Evolutionary conservation across 352 stramenopile genomes (phyloP).

Genomic region (Globisporangium perplexum): DNA sequence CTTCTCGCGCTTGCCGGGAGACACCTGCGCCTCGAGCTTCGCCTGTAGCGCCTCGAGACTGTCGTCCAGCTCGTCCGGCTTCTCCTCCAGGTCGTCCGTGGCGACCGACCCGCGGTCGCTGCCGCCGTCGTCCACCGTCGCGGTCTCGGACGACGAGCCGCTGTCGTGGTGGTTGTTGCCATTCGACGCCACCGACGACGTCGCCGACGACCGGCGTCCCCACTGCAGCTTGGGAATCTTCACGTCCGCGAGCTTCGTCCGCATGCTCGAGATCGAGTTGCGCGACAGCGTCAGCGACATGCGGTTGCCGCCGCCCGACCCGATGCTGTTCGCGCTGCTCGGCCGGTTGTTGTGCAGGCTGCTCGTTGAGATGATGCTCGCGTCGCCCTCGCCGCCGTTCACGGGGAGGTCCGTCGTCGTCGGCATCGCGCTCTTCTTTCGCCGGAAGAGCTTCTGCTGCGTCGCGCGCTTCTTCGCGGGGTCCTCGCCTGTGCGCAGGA

Average conservation of each 20-base stretch:
- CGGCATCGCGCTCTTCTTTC: conserved; percentile 66
- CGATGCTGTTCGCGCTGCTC: conserved; percentile 20
- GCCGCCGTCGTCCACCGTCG: conserved; percentile 51
- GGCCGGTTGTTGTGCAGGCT: conserved; percentile 16
- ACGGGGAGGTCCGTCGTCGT: conserved; percentile 65
- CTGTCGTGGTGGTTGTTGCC: conserved; percentile 46
- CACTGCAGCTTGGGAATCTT: conserved; percentile 64
- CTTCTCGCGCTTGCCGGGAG: conserved; percentile 25
- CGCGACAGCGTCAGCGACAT: conserved; percentile 43
- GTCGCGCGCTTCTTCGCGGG: conserved; percentile 47
- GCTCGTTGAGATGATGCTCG: conserved; percentile 65
- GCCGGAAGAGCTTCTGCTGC: conserved; percentile 25
- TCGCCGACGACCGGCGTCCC: conserved; percentile 37
- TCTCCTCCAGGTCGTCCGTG: conserved; percentile 33
- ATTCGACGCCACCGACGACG: conserved; percentile 14
- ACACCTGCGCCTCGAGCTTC: conserved; percentile 12
- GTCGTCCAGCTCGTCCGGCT: conserved; percentile 24
- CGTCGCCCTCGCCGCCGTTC: conserved; percentile 63
- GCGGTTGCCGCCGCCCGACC: conserved; percentile 19
- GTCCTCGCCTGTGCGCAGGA: conserved; percentile 59
- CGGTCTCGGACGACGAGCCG: conserved; percentile 26
- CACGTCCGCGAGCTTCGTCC: conserved; percentile 53
- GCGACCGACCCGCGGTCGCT: conserved; percentile 55
- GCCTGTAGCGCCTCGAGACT: conserved; percentile 20
- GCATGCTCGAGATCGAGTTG: conserved; percentile 44